Conservation (phyloP, 768 basidiomycete species). For the Chlorophyllum brunneum region DNA sequence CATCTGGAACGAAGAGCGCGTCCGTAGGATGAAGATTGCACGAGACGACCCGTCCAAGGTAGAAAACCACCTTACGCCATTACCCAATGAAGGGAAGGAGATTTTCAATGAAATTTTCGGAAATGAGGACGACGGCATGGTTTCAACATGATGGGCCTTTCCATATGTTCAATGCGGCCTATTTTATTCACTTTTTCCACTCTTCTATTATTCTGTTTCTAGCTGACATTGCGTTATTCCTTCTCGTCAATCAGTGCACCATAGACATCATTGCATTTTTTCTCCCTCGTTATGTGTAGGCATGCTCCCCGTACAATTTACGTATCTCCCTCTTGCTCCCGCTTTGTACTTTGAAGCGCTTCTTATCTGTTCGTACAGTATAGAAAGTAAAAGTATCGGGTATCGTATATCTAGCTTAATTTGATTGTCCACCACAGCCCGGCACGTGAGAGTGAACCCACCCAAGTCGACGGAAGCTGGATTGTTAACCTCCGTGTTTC, state of each 20-base stretch:
- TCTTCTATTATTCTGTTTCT: conserved; percentile 3
- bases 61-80: conserved; percentile 53
- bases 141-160: conserved; percentile 56
- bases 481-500: neutral
- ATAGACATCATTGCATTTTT: conserved; percentile 13
- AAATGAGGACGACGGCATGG: conserved; percentile 68
- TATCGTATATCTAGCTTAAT: too few species aligned
- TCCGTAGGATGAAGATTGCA: conserved; percentile 58
- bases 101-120: conserved; percentile 76
- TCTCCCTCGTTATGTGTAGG: conserved; percentile 11
- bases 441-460: too few species aligned
- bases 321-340: too few species aligned
- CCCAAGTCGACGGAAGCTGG: too few species aligned
- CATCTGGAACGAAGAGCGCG: conserved; percentile 86
- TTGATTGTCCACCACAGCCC: too few species aligned
- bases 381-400: neutral
- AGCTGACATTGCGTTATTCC: conserved; percentile 7
- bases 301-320: conserved; percentile 1
- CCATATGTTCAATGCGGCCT: neutral
- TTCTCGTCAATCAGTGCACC: conserved; percentile 12
- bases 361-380: neutral
- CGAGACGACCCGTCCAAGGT: conserved; percentile 50
- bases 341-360: conserved; percentile 11
- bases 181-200: conserved; percentile 1
- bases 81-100: conserved; percentile 71